Evolutionary conservation across 225 moss, liverwort and hornwort species (phyloP), one percentile per base, ranked within the genome.

Genomic region (Marchantia paleacea): DNA sequence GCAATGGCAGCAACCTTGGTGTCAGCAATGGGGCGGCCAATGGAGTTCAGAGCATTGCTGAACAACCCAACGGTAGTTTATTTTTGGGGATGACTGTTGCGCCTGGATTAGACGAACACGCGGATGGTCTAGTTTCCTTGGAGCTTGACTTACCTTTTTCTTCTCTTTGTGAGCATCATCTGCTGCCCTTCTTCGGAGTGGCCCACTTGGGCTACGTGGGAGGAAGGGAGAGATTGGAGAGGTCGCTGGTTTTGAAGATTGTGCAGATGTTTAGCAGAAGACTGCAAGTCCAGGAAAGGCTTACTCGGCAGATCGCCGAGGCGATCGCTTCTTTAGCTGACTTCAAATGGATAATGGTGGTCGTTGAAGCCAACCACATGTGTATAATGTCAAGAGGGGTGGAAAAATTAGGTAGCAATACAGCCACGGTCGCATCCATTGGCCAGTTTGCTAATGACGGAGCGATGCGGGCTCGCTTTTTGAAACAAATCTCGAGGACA

Each of bases 311-410:
- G 81, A 94, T 99, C 54, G 92, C 92, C 9, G 97, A 95, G 85
- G 85, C 86, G 2, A 84, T 94, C 11, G 93, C 86, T 54, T 85
- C 90, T 10, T 86, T 90, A 10, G 73, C 68, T 26, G 84, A 79
- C 55, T 75, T 85, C 24, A 81, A 79, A 75, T 86, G 86, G 72
- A 92, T 95, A 11, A 92, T 94, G 91, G 95, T 95, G 82, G 92
- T 95, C 9, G 97, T 92, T 75, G 95, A 95, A 78, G 97, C 97
- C 25, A 92, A 89, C 73, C 97, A 99, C 80, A 92, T 99, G 95
- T 95, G 95, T 77, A 95, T 99, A 90, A 87, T 99, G 76, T 94
- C 95, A 8, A 90, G 95, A 26, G 97, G 97, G 18, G 95, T 95
- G 30, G 93, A 92, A 79, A 95, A 99, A 85, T 39, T 77, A 83